phyloP scores from a whole-genome alignment of 2,329 filamentous ascomycete genomes.

The Cyphellophora europaea region DNA sequence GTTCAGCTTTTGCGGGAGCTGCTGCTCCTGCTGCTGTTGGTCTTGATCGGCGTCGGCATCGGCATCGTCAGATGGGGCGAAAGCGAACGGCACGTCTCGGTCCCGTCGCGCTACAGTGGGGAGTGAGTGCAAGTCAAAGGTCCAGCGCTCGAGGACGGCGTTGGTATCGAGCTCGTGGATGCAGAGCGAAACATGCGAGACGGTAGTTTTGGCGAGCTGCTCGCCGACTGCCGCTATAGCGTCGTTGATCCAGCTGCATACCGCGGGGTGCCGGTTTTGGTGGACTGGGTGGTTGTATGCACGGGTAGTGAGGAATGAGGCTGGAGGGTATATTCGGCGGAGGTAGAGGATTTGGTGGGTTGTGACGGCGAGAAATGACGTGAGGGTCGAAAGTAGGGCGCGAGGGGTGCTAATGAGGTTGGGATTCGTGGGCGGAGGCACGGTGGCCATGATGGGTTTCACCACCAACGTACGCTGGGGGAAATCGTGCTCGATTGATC shows the following conservation, averaged over 20 bases:
- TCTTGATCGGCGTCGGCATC: slow-evolving; percentile 22
- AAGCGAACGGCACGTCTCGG: slow-evolving; percentile 39
- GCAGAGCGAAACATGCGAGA: slow-evolving; percentile 47
- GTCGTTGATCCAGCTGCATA: slow-evolving; percentile 78
- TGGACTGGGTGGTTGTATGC: slow-evolving; percentile 79
- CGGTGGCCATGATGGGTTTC: slow-evolving; percentile 10
- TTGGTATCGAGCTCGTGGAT: slow-evolving; percentile 43
- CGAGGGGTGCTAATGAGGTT: slow-evolving; percentile 30
- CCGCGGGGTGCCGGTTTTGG: slow-evolving; percentile 75
- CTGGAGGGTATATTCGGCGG: slow-evolving; percentile 65
- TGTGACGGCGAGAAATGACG: slow-evolving; percentile 69
- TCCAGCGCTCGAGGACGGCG: slow-evolving; percentile 48
- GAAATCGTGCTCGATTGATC: too few relatives aligned
- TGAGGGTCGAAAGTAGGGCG: slow-evolving; percentile 49
- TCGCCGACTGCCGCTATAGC: slow-evolving; percentile 62
- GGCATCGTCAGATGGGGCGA: slow-evolving; percentile 6
- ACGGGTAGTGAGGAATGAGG: slow-evolving; percentile 68
- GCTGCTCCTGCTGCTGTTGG: slow-evolving; percentile 35
- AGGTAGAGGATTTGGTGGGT: slow-evolving; percentile 82
- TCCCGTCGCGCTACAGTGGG: slow-evolving; percentile 37
- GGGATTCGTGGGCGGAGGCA: slow-evolving; percentile 22
- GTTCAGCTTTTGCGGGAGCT: slow-evolving; percentile 19
- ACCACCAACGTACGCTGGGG: too few relatives aligned
- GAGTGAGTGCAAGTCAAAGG: slow-evolving; percentile 51
- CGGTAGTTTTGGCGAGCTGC: slow-evolving; percentile 56